Evolutionary conservation across 2,329 filamentous ascomycete species (phyloP).

Genomic region (Aspergillus hortae): DNA sequence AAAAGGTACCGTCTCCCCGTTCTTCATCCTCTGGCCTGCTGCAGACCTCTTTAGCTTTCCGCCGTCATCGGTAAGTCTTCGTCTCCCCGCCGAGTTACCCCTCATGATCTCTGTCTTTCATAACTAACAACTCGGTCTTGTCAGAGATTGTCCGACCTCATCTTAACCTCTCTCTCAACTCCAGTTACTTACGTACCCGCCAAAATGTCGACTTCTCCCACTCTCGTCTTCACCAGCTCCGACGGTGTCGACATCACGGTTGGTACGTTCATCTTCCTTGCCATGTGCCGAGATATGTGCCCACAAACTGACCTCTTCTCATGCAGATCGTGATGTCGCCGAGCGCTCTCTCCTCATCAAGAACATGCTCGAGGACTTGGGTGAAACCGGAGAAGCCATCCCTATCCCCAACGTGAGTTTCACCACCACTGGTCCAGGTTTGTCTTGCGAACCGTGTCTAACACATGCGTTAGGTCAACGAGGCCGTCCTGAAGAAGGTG

Average conservation of each 20-base stretch:
- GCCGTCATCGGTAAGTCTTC: not conserved
- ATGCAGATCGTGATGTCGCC: slow-evolving; percentile 71
- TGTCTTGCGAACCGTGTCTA: not conserved
- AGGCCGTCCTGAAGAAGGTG: slow-evolving; percentile 90
- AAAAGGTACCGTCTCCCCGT: not conserved
- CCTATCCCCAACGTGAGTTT: slow-evolving; percentile 62
- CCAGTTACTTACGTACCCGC: not conserved
- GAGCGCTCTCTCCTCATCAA: slow-evolving; percentile 95
- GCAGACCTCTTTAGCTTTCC: not conserved
- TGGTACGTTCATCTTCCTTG: slow-evolving; percentile 39
- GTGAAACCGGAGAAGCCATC: slow-evolving; percentile 59
- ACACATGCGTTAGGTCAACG: slow-evolving; percentile 65
- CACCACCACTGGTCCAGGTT: not conserved
- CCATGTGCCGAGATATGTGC: not conserved
- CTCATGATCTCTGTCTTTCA: not conserved
- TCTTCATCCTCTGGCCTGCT: not conserved
- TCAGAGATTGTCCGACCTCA: not conserved
- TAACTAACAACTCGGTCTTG: not conserved
- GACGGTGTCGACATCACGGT: slow-evolving; percentile 43
- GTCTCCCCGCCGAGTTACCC: not conserved
- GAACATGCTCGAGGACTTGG: slow-evolving; percentile 95
- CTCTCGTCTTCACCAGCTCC: slow-evolving; percentile 14
- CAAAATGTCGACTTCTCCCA: slow-evolving; percentile 1
- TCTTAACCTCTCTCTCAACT: not conserved
- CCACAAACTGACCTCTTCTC: slow-evolving; percentile 32